Base-by-base conservation (phyloP, 306 rosid species). In the Amphicarpaea edgeworthii region DNA sequence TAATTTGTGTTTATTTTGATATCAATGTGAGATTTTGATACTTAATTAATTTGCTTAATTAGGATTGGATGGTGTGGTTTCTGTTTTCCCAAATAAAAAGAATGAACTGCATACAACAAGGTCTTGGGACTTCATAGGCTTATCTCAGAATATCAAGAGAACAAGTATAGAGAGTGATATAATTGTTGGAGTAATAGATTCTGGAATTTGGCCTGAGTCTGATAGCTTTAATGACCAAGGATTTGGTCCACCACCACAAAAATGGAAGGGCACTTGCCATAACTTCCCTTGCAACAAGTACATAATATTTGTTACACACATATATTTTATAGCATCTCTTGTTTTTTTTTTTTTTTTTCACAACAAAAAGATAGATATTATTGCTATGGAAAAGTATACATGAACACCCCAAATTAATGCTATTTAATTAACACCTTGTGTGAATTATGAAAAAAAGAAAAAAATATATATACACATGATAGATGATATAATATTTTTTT, bases 251-350 rank as follows among this genome's bases (percentile, higher is more conserved):
- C 43, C 43, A 38, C 43, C 12, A 0, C 43, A 0, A 38, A 38
- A 38, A 82, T 88, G 93, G 93, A 88, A 71, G 54, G 93, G 93
- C 8, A 19, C 26, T 9, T 85, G 92, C n/a, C 70, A 72, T 40
- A 83, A 81, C 68, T 78, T 83, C 23, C 67, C 70, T 38, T 87
- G 88, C 73, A 87, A 51, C 21, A 51, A 51, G 58, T 51, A 51
- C 11, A 38, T 38, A 38, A 8, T 38, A 38, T 38, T 38, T 38
- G 8, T 34, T 34, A 28, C 32, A 28, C 32, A 3, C 32, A 1
- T 3, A 28, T 28, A 24, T 28, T 28, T 28, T 1, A 28, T 3
- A 28, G 32, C 32, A 28, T 26, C n/a, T n/a, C n/a, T n/a, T n/a
- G n/a, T n/a, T n/a, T n/a, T n/a, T n/a, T n/a, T n/a, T n/a, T n/a